Conservation (phyloP, 83 land plant genomes). For the Thuja plicata region DNA sequence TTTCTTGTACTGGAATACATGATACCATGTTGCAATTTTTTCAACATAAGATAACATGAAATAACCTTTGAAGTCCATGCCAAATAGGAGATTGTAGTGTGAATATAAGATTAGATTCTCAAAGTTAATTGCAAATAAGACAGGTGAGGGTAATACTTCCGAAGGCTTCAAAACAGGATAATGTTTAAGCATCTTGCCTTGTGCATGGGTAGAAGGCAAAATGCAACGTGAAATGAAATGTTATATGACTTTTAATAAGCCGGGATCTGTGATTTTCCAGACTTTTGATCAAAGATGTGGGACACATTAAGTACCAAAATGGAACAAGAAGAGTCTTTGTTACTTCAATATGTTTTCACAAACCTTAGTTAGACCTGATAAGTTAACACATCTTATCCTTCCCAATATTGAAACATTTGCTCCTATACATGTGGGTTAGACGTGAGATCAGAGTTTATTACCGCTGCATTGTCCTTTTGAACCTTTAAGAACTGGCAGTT, state of each 20-base stretch:
- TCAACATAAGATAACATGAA: background rate
- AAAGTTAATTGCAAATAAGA: background rate
- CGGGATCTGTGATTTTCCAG: background rate
- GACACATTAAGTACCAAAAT: background rate
- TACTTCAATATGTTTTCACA: background rate
- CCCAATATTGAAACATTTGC: background rate
- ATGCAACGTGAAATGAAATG: background rate
- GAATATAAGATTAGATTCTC: background rate
- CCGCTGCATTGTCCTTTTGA: too few relatives aligned
- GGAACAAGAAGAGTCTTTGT: background rate
- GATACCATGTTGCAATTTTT: background rate
- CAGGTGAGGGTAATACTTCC: background rate
- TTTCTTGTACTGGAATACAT: background rate
- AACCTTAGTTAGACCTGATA: background rate
- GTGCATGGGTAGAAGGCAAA: too few relatives aligned
- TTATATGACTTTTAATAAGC: background rate
- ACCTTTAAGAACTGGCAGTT: too few relatives aligned
- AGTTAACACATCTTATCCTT: background rate
- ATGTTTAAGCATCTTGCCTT: background rate
- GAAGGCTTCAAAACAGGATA: background rate
- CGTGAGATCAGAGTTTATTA: too few relatives aligned
- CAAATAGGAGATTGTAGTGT: background rate
- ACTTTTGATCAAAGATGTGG: background rate
- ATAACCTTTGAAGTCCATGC: slow-evolving; percentile 2
- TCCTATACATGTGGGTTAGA: background rate